Base-by-base conservation (phyloP, 345 rosid genomes). In the Anastatica hierochuntica region DNA sequence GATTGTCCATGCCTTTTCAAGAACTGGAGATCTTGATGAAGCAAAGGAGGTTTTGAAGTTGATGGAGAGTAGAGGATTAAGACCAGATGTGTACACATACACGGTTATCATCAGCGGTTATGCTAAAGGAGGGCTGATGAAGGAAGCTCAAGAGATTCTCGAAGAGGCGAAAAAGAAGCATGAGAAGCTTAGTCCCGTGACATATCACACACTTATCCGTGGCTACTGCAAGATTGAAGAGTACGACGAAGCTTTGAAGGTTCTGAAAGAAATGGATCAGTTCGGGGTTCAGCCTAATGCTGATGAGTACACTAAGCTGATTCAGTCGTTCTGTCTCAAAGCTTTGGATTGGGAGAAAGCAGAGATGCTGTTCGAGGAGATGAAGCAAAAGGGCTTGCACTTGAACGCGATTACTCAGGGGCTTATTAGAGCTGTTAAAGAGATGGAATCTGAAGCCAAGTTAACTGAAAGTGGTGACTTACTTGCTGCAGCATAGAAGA, bases 161-260 rank as follows among this genome's bases (percentile, higher is more conserved):
- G 62, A 63, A 10, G 84, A 84, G 63, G 96, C 96, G 41, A 82
- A 86, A 63, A 74, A 67, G 77, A 86, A 77, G 41, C 87, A 90
- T 72, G 43, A 70, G 38, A 82, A 74, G 72, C 78, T 84, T 49
- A 74, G 53, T 59, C 79, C 82, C 2, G 88, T 71, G 34, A 84
- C 84, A 5, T 90, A 84, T 72, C 97, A 86, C 51, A 50, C 82
- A 2, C 86, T 86, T 13, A 82, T 86, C 64, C 71, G 96, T 10
- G 89, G 96, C 21, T 84, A 82, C 52, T 77, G 88, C 79, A 86
- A 80, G 69, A 74, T 79, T 15, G 88, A 84, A 59, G 81, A 80
- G 38, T 86, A 80, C 19, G 90, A 79, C 33, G 66, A 79, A 48
- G 97, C 90, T 29, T 40, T 90, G 68, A 62, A 71, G 14, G 66